Base-by-base conservation (phyloP, 257 asterid species). In the Petunia axillaris region DNA sequence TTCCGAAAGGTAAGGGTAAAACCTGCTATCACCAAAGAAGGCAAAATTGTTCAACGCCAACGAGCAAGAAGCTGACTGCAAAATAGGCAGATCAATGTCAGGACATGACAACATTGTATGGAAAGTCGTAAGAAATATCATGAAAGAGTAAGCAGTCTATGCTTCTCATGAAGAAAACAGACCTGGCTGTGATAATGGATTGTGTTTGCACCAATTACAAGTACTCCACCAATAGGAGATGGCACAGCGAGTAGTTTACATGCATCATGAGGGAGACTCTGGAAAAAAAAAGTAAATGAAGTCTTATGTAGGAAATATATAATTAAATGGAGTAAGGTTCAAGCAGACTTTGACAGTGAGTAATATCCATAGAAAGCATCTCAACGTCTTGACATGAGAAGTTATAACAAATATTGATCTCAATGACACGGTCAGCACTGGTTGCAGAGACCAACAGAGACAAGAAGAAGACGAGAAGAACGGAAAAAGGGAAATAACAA, bases 201-300 rank as follows among this genome's bases (percentile, higher is more conserved):
- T 13, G 94, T 90, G 88, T 95, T 95, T 65, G 98, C 97, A 88
- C 97, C 90, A 87, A 95, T 86, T 81, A 91, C 94, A 79, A 95
- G 95, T 73, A 95, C 99, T 78, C 99, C 99, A 63, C 98, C 99
- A 84, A 95, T 90, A 81, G 98, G 99, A 58, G 99, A 89, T 80
- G 99, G 99, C 82, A 95, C 99, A 52, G 98, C 99, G 87, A 93
- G 97, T 85, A 95, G 97, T 93, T 95, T 95, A 95, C 92, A 91
- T 74, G 96, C 96, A 87, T 95, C 99, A 85, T 95, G 97, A 68
- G 98, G 99, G 81, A 93, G 96, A 86, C 85, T 90, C 98, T 95
- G 94, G 75, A 65, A 82, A 86, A 52, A 84, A 77, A 76, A 64
- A 81, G 76, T 25, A 43, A 73, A 65, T 63, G 63, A 80, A 85